Conservation (phyloP, 257 asterid genomes). For the Euphrasia confusa region DNA sequence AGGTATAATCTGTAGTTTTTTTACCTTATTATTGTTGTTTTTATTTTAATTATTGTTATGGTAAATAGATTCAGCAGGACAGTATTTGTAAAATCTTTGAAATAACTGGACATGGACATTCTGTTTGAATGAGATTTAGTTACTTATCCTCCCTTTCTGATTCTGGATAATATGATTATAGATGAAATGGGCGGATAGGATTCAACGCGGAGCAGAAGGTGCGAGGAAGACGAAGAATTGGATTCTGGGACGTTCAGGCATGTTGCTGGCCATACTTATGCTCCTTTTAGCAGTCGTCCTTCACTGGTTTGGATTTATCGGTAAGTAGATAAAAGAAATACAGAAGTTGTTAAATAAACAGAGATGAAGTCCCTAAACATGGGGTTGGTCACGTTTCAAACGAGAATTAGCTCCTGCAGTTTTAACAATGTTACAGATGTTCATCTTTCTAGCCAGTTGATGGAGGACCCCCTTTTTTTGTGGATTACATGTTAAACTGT, state of each 20-base stretch:
- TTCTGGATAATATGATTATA: conserved; percentile 28
- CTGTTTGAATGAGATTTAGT: neutral
- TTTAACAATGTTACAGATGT: neutral
- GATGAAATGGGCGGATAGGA: conserved; percentile 94
- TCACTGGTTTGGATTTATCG: conserved; percentile 72
- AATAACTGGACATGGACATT: too few relatives aligned
- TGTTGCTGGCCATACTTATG: conserved; percentile 70
- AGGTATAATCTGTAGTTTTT: too few relatives aligned
- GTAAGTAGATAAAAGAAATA: conserved; percentile 30
- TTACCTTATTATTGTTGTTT: too few relatives aligned
- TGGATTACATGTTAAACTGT: neutral
- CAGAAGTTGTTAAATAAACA: neutral
- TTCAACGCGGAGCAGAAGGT: conserved; percentile 74
- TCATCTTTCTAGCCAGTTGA: neutral
- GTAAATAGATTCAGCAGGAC: too few relatives aligned
- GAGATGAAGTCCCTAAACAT: neutral
- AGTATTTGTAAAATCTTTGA: too few relatives aligned
- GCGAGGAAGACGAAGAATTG: conserved; percentile 83
- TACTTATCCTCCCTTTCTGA: neutral
- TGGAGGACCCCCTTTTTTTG: neutral
- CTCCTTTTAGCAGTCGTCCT: conserved; percentile 74
- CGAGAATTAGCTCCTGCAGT: conserved; percentile 7
- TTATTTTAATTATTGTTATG: too few relatives aligned
- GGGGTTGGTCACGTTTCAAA: neutral
- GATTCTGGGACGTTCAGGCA: conserved; percentile 79